These are phyloP conservation scores for Calamus simplicifolius DNA, from an alignment of 176 grass and related monocot genomes.

Conservation along the genomic window DNA sequence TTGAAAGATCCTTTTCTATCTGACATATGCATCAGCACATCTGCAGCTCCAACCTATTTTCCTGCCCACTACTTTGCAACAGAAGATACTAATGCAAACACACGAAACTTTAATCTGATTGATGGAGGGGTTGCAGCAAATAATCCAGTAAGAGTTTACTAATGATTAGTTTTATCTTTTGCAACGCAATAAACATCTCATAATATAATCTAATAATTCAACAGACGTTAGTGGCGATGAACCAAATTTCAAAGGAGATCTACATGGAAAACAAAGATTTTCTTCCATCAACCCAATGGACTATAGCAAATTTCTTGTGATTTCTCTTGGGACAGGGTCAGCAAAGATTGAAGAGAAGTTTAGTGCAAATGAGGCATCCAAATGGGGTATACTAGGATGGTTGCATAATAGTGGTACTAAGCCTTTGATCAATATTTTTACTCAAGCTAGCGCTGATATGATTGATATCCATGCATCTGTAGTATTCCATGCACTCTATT, in stretches of 20 bases:
- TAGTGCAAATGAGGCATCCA: constrained; percentile 1
- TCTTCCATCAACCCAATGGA: constrained; percentile 21
- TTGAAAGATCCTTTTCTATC: constrained; percentile 40
- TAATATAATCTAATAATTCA: too few species aligned
- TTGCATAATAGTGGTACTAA: constrained; percentile 30
- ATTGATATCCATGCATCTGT: constrained; percentile 57
- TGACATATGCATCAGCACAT: constrained; percentile 61
- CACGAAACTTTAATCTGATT: constrained; percentile 47
- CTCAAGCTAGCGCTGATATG: constrained; percentile 44
- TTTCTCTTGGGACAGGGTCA: constrained; percentile 47
- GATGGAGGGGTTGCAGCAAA: constrained; percentile 69
- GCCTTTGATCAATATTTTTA: constrained; percentile 60
- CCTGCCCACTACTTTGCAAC: constrained; percentile 54
- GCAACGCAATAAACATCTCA: too few species aligned
- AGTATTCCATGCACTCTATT: constrained; percentile 41
- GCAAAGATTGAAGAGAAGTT: constrained; percentile 40
- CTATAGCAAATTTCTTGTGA: constrained; percentile 41
- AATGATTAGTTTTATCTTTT: too few species aligned
- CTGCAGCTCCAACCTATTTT: constrained; percentile 65
- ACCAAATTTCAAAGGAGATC: constrained; percentile 45
- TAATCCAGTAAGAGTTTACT: constrained; percentile 44
- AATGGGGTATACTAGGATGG: constrained; percentile 63
- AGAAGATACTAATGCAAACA: constrained; percentile 13
- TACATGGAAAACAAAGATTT: constrained; percentile 21
- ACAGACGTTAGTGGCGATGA: constrained; percentile 51